phyloP scores from a whole-genome alignment of 495 filamentous ascomycete species.

The Neurospora sp. region DNA sequence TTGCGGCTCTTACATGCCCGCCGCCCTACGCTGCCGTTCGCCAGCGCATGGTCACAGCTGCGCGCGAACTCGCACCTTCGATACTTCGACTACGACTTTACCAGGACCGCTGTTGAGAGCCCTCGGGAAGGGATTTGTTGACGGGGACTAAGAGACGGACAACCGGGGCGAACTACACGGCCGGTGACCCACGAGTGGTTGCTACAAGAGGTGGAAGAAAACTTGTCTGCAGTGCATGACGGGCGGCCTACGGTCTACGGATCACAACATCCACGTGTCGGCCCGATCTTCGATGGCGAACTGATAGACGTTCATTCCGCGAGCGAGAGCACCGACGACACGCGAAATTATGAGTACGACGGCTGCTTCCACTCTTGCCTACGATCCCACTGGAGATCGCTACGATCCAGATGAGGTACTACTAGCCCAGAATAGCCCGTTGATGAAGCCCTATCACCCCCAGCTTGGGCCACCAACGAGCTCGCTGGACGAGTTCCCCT shows the following conservation, averaged over 20 bases:
- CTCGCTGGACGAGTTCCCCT: conserved; percentile 19
- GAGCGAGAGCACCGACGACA: conserved; percentile 19
- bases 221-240: not conserved
- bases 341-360: conserved; percentile 37
- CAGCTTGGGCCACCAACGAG: conserved; percentile 32
- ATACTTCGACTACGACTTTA: not conserved
- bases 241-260: not conserved
- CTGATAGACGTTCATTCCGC: conserved; percentile 14
- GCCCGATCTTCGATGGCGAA: conserved; percentile 22
- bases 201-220: not conserved
- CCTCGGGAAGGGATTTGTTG: conserved; percentile 1
- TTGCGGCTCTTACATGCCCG: conserved; percentile 23
- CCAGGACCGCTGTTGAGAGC: conserved; percentile 1
- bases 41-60: conserved; percentile 15
- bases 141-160: conserved; percentile 3
- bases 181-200: not conserved
- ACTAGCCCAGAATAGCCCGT: conserved; percentile 29
- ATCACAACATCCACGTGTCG: not conserved
- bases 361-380: conserved; percentile 26
- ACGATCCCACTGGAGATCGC: conserved; percentile 31
- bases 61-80: conserved; percentile 2
- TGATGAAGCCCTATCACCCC: conserved; percentile 29
- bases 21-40: conserved; percentile 11
- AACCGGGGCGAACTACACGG: not conserved
- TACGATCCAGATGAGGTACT: conserved; percentile 39